A percentile compares a stretch with the other conserved stretches of the same genome.
Conservation (phyloP, 768 basidiomycete species). For the Leccinum disarticulatum region DNA sequence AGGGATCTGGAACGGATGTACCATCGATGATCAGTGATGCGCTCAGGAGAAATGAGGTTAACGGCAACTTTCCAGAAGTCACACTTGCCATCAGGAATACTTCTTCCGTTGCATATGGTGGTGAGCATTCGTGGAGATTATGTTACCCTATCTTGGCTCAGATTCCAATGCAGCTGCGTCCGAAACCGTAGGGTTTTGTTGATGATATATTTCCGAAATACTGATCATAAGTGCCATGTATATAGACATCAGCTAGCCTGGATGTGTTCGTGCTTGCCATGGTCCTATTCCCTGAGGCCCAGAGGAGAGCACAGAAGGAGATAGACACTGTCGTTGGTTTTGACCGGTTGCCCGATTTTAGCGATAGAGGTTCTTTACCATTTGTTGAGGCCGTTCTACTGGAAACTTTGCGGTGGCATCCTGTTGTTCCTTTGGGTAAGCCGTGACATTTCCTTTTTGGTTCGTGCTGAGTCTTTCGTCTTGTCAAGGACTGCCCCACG, state of each 20-base stretch:
- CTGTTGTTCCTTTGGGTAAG: conserved; percentile 22
- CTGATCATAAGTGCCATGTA: background rate
- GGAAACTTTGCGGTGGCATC: conserved; percentile 27
- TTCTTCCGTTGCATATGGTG: conserved; percentile 25
- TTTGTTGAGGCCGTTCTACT: conserved; percentile 25
- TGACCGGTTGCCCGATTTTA: conserved; percentile 22
- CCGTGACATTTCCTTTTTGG: background rate
- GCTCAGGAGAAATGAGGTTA: conserved; percentile 19
- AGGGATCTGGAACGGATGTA: conserved; percentile 18
- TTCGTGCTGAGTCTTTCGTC: conserved; percentile 2
- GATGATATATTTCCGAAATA: background rate
- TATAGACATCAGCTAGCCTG: conserved; percentile 23
- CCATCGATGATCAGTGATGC: conserved; percentile 24
- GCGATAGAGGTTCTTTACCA: conserved; percentile 25
- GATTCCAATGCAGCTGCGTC: conserved; percentile 19
- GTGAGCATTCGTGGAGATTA: conserved; percentile 6
- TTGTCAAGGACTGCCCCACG: conserved; percentile 22
- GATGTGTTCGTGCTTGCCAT: conserved; percentile 29
- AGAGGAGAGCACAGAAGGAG: conserved; percentile 25
- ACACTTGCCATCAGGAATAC: conserved; percentile 20
- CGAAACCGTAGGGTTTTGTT: conserved; percentile 25
- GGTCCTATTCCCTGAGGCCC: conserved; percentile 28
- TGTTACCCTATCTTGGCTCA: conserved; percentile 1
- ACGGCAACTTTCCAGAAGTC: conserved; percentile 21
- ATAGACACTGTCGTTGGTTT: conserved; percentile 24